phyloP scores from a whole-genome alignment of 805 yeast genomes.

The Wickerhamomyces pijperi region DNA sequence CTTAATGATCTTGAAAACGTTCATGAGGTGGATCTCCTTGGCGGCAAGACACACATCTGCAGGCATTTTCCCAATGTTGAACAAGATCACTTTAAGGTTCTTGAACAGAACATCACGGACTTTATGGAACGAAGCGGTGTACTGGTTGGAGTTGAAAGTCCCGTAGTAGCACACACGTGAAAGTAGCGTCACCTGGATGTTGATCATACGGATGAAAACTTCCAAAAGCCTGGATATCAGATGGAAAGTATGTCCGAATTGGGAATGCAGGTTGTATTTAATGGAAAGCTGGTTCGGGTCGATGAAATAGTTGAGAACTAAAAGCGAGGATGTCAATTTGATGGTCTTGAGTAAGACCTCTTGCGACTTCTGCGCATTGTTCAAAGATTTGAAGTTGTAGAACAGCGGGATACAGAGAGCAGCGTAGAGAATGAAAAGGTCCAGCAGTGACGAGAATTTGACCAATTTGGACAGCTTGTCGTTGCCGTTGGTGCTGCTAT shows the following conservation, averaged over 20 bases:
- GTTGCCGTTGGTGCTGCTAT: too few species aligned
- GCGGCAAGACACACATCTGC: not conserved
- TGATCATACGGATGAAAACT: not conserved
- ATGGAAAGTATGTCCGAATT: conserved; percentile 9
- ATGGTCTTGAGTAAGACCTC: not conserved
- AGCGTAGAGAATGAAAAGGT: conserved; percentile 1
- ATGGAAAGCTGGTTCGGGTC: conserved; percentile 1
- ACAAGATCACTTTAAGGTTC: not conserved
- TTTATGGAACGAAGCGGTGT: not conserved
- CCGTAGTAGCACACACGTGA: not conserved
- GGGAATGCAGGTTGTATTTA: conserved; percentile 4
- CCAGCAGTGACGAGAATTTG: conserved; percentile 6
- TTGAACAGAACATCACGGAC: not conserved
- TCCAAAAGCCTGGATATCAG: conserved; percentile 3
- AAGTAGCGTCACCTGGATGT: not conserved
- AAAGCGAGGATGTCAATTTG: conserved; percentile 3
- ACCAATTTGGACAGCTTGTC: conserved; percentile 1
- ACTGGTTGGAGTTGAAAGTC: not conserved
- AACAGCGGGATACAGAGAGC: conserved; percentile 2
- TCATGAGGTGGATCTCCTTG: not conserved
- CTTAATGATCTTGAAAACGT: not conserved
- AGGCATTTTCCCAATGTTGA: not conserved
- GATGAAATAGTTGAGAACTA: conserved; percentile 7
- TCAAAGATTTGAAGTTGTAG: conserved; percentile 3
- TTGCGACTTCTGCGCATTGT: conserved; percentile 3